Base-by-base conservation (phyloP, 2,329 filamentous ascomycete species). In the Fusarium scirpi region DNA sequence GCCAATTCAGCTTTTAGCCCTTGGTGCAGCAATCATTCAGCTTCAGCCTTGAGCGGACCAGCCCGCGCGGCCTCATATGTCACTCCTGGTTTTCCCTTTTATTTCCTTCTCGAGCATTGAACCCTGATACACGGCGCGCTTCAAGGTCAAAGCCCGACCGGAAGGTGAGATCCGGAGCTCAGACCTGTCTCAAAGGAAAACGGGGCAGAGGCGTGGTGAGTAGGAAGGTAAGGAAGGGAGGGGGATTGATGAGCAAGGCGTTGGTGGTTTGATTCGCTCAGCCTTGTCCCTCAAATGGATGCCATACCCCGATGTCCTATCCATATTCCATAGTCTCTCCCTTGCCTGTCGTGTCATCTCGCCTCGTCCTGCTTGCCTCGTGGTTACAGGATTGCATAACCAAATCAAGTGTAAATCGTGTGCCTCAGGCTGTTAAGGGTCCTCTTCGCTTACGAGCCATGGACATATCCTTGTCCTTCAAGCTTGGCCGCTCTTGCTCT, bases 331-430 rank as follows among this genome's bases (percentile, higher is more conserved):
- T 62, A 45, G 51, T 59, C 47, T 58, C 63, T 66, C 63, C 55
- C 51, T 60, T 65, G 62, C 71, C 63, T 70, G 46, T 67, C 38
- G 55, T 61, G 43, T 64, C 60, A 62, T 56, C 58, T 71, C 54
- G 65, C 71, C 71, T 73, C 69, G 62, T 51, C 69, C 65, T 69
- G 58, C 60, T 58, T 65, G 62, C 72, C 72, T 75, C 70, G 73
- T 75, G 73, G 71, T 66, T 62, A 56, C 53, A 67, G 67, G 70
- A 60, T 72, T 69, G 62, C 67, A 67, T 69, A 63, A 58, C 54
- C 57, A 71, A 65, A 61, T 32, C 38, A 51, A 44, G 55, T 51
- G 57, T 59, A 65, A 52, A 65, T n/a, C 22, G 49, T 49, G 46
- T 63, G 51, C 54, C 58, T 60, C 55, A 69, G 44, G 64, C 46